Conservation (phyloP, 2,329 filamentous ascomycete species). For the Exophiala xenobiotica region DNA sequence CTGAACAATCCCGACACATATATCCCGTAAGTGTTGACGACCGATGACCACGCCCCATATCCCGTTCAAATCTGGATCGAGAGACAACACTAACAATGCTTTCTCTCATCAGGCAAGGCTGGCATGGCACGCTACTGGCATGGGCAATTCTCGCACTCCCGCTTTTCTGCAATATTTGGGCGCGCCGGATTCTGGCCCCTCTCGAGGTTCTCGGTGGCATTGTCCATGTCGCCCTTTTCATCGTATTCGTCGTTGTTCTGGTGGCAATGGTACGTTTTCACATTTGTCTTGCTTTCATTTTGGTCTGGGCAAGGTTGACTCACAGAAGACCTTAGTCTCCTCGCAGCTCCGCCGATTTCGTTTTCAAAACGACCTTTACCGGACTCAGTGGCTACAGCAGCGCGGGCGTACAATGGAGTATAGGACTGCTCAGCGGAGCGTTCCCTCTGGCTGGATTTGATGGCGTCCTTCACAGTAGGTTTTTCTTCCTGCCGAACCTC, state of each 20-base stretch:
- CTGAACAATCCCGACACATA: slow-evolving; percentile 41
- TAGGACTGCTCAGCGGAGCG: slow-evolving; percentile 38
- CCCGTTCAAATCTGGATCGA: too few species aligned
- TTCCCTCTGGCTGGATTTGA: slow-evolving; percentile 41
- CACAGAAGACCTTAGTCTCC: too few species aligned
- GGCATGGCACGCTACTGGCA: slow-evolving; percentile 51
- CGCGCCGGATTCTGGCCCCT: slow-evolving; percentile 33
- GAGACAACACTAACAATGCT: too few species aligned
- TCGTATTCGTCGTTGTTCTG: slow-evolving; percentile 38
- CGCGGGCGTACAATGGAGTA: slow-evolving; percentile 36
- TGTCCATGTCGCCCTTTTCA: slow-evolving; percentile 38
- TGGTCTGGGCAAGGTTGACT: too few species aligned
- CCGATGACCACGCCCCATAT: too few species aligned
- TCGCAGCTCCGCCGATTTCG: slow-evolving; percentile 36
- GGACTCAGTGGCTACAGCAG: slow-evolving; percentile 40
- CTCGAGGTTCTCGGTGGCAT: slow-evolving; percentile 33
- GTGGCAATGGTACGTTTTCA: slow-evolving; percentile 29
- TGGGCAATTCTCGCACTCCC: slow-evolving; percentile 37
- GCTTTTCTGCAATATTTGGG: slow-evolving; percentile 39
- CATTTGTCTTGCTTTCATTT: too few species aligned
- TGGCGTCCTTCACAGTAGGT: slow-evolving; percentile 43
- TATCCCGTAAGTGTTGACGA: too few species aligned
- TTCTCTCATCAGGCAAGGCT: too few species aligned
- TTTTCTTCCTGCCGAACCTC: not conserved
- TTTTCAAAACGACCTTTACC: slow-evolving; percentile 48